A percentile compares a stretch with the other conserved stretches of the same genome.
These are phyloP conservation scores for Geranomyces michiganensis DNA, from an alignment of 192 early-diverging fungal genomes.

Conservation along the genomic window DNA sequence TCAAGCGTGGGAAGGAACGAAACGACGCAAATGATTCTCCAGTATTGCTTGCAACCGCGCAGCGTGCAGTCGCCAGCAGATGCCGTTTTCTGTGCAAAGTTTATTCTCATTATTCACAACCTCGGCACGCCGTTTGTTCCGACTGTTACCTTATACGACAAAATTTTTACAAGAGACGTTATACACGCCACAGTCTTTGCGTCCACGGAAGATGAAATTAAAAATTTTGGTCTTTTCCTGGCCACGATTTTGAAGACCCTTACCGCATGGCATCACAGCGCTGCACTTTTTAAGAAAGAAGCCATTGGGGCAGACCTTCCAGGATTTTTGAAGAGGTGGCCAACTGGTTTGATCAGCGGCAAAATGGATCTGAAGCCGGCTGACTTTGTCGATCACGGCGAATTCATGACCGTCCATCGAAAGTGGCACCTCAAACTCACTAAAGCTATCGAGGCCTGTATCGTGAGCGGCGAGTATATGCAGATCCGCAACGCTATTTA, in stretches of 20 bases:
- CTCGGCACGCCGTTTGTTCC: conserved; percentile 72
- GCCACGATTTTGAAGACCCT: conserved; percentile 58
- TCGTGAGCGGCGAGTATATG: conserved; percentile 69
- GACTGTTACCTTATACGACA: conserved; percentile 71
- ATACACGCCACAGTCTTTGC: conserved; percentile 57
- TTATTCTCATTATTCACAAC: conserved; percentile 71
- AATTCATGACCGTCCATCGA: conserved; percentile 64
- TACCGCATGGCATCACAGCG: conserved; percentile 58
- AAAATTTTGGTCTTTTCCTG: conserved; percentile 72
- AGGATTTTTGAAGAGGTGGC: conserved; percentile 74
- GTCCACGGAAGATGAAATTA: conserved; percentile 74
- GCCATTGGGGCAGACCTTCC: conserved; percentile 60
- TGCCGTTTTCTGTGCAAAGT: conserved; percentile 75
- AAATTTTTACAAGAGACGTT: conserved; percentile 47
- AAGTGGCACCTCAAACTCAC: conserved; percentile 75
- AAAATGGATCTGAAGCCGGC: conserved; percentile 41
- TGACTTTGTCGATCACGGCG: conserved; percentile 59
- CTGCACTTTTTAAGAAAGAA: conserved; percentile 55
- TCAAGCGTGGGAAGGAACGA: conserved; percentile 13
- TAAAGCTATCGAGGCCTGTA: conserved; percentile 31
- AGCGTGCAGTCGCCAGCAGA: conserved; percentile 66
- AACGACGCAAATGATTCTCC: conserved; percentile 49
- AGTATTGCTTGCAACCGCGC: conserved; percentile 76
- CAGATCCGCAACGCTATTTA: conserved; percentile 76
- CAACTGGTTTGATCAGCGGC: conserved; percentile 30